These are phyloP conservation scores for Cicer judaicum DNA, from an alignment of 306 rosid species.

Conservation along the genomic window DNA sequence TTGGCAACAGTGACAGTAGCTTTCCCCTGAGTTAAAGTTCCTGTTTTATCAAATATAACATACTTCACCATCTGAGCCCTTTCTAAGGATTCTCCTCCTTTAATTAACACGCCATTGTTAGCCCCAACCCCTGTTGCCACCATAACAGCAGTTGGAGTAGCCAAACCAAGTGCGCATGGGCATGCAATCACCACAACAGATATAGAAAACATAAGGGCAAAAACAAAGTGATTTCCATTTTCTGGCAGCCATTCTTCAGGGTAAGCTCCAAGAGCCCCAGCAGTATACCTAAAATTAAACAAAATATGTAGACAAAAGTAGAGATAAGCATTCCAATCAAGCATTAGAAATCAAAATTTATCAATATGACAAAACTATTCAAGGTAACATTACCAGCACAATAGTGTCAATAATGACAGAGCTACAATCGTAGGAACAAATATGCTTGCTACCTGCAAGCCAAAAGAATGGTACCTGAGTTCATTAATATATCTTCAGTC, in stretches of 20 bases:
- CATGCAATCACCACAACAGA: slow-evolving; percentile 97
- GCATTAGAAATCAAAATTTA: slow-evolving; percentile 17
- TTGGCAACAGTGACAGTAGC: slow-evolving; percentile 80
- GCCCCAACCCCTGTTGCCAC: slow-evolving; percentile 99
- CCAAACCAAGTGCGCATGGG: slow-evolving; percentile 99
- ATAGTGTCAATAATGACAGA: slow-evolving; percentile 76
- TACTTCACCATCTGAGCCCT: slow-evolving; percentile 90
- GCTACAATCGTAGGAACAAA: slow-evolving; percentile 88
- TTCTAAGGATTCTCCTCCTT: slow-evolving; percentile 98
- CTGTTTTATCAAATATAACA: slow-evolving; percentile 95
- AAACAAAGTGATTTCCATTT: slow-evolving; percentile 93
- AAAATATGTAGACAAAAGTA: slow-evolving; percentile 42
- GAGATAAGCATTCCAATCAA: slow-evolving; percentile 36
- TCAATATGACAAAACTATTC: slow-evolving; percentile 32
- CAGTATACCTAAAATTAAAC: slow-evolving; percentile 68
- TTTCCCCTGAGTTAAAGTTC: slow-evolving; percentile 95
- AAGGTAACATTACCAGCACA: slow-evolving; percentile 70
- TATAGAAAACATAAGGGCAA: slow-evolving; percentile 98
- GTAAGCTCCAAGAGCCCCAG: slow-evolving; percentile 85
- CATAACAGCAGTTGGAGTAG: slow-evolving; percentile 99
- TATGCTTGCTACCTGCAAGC: slow-evolving; percentile 90
- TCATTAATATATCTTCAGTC: slow-evolving; percentile 39
- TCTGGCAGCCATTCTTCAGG: slow-evolving; percentile 89
- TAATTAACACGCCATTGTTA: slow-evolving; percentile 90
- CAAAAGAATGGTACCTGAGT: slow-evolving; percentile 42